These are phyloP conservation scores for Pythium monospermum DNA, from an alignment of 352 stramenopile genomes.

Conservation along the genomic window DNA sequence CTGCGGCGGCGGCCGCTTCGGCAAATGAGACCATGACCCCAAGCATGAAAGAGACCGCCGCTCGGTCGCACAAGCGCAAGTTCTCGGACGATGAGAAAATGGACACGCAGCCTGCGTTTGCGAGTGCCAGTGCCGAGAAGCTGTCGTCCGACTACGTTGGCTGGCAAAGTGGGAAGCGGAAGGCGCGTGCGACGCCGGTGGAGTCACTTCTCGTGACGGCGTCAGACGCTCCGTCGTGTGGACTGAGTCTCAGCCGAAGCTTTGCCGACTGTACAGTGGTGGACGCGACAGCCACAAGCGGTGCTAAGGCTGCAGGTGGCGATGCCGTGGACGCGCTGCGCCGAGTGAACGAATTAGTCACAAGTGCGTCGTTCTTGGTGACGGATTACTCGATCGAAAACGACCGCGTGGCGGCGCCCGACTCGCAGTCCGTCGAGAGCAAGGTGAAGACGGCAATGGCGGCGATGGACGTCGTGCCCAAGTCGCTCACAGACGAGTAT, in stretches of 20 bases:
- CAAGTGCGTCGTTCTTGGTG: constrained; percentile 49
- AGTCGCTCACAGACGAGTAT: constrained; percentile 77
- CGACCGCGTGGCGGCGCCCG: background rate
- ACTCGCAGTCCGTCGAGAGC: constrained; percentile 3
- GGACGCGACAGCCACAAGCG: background rate
- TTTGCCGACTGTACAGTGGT: constrained; percentile 9
- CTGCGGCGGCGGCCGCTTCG: constrained; percentile 24
- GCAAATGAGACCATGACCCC: background rate
- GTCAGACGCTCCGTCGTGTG: background rate
- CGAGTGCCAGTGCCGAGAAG: constrained; percentile 11
- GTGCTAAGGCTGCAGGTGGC: background rate
- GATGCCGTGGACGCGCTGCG: constrained; percentile 11
- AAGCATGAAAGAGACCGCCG: background rate
- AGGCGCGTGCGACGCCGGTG: constrained; percentile 8
- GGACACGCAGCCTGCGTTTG: too few species aligned
- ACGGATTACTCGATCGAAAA: constrained; percentile 29
- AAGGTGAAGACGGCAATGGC: constrained; percentile 10
- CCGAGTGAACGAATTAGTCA: constrained; percentile 57
- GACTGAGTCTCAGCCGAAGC: constrained; percentile 12
- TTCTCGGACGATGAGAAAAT: constrained; percentile 26
- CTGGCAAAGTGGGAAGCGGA: constrained; percentile 61
- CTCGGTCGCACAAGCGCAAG: constrained; percentile 22
- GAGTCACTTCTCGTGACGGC: constrained; percentile 5
- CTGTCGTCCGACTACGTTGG: constrained; percentile 44
- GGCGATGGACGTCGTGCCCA: constrained; percentile 26